phyloP scores from a whole-genome alignment of 1,139 yeast species.

The Blastobotrys petasosporus region DNA sequence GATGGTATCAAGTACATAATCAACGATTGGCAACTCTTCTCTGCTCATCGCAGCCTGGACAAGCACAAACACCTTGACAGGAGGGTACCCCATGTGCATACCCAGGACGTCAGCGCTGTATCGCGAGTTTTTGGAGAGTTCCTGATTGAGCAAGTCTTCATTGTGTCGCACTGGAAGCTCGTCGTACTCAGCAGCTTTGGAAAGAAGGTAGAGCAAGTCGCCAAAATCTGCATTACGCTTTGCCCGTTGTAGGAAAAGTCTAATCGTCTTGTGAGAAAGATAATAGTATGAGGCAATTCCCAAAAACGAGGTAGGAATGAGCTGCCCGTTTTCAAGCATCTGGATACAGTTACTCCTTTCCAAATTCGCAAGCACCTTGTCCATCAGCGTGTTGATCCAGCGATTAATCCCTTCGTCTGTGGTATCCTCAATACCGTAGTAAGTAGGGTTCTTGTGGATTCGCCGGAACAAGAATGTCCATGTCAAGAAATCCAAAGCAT shows the following conservation, averaged over 20 bases:
- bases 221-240: conserved; percentile 50
- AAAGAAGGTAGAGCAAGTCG: conserved; percentile 64
- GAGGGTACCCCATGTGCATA: conserved; percentile 88
- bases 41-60: conserved; percentile 84
- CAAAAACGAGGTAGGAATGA: conserved; percentile 73
- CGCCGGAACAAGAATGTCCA: conserved; percentile 95
- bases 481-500: conserved; percentile 85
- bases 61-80: conserved; percentile 79
- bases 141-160: conserved; percentile 87
- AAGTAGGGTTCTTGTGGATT: conserved; percentile 93
- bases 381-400: conserved; percentile 70
- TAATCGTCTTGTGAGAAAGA: conserved; percentile 82
- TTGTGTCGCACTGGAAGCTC: conserved; percentile 94
- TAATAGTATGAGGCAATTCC: conserved; percentile 88
- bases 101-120: conserved; percentile 52
- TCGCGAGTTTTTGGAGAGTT: conserved; percentile 74
- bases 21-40: conserved; percentile 86
- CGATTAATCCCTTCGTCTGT: conserved; percentile 46
- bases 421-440: conserved; percentile 77
- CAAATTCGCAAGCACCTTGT: conserved; percentile 60
- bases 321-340: conserved; percentile 42
- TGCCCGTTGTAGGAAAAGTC: conserved; percentile 56
- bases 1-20: conserved; percentile 88
- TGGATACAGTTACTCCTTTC: conserved; percentile 67
- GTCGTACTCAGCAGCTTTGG: conserved; percentile 83